Evolutionary conservation across 2,329 filamentous ascomycete genomes (phyloP), one percentile per base, ranked within the genome.

Genomic region (Penicillium expansum): DNA sequence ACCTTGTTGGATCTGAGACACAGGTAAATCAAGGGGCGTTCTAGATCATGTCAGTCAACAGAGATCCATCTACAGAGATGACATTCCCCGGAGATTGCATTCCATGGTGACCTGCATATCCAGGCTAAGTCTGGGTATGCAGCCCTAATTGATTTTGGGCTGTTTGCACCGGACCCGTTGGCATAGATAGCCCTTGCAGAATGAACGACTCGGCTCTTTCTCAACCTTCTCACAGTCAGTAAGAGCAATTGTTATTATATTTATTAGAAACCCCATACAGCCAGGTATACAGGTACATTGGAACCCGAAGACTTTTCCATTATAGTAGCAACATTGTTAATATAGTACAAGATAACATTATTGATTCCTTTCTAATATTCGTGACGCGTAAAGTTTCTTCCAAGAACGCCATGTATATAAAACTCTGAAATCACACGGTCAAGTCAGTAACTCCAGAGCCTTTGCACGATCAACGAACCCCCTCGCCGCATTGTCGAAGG

Each of bases 401-500:
- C 24, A 32, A 18, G 4, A 54, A 49, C 33, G 18, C 51, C 43
- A 3, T 35, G 14, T 18, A 48, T 48, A 38, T 24, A 39, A 48
- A 22, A 6, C n/a, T n/a, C n/a, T n/a, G n/a, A n/a, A 4, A n/a
- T 14, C 24, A 32, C 42, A 5, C 7, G 1, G 13, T 54, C 29
- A 48, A 32, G 20, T 32, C 13, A 56, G 0, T 29, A 56, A 52
- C 13, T 56, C 42, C 20, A 56, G 18, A 9, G 3, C 13, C 29
- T n/a, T 51, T 22, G 42, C 48, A 8, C 48, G 42, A 42, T 29
- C 11, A 13, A 39, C 3, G 18, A 56, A 52, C 8, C 32, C 33
- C 9, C 14, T 38, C 33, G n/a, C 48, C 4, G 67, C 67, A 51
- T 64, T 38, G 5, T 68, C 52, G 32, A 75, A 69, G 3, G 39